Conservation (phyloP, 768 basidiomycete genomes). For the Fomitopsis serialis region DNA sequence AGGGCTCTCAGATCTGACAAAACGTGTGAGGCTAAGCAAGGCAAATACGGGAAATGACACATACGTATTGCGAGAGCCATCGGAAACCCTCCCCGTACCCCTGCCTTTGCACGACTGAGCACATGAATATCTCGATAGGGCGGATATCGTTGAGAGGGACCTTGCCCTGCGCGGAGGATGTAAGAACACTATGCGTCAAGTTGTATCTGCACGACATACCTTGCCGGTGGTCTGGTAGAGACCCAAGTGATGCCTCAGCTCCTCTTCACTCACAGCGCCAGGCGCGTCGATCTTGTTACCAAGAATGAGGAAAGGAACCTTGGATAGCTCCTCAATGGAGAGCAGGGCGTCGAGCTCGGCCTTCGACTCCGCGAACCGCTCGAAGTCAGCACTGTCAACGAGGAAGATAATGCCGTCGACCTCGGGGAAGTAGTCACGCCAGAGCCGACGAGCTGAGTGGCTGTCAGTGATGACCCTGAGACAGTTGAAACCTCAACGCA, state of each 20-base stretch:
- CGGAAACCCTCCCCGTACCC: conserved; percentile 99
- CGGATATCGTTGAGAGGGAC: conserved; percentile 94
- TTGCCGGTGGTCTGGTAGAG: conserved; percentile 99
- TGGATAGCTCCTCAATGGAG: conserved; percentile 89
- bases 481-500: conserved; percentile 26
- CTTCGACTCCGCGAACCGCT: conserved; percentile 94
- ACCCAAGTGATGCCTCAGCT: conserved; percentile 91
- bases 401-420: conserved; percentile 98
- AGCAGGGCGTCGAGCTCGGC: conserved; percentile 92
- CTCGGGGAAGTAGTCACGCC: conserved; percentile 99
- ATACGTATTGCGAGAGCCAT: conserved; percentile 95
- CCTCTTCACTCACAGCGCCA: conserved; percentile 96
- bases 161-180: conserved; percentile 64
- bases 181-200: conserved; percentile 3
- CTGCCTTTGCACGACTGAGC: conserved; percentile 97
- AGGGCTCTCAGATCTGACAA: conserved; percentile 18
- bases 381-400: conserved; percentile 95
- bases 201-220: conserved; percentile 39
- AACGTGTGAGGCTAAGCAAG: conserved; percentile 2
- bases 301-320: conserved; percentile 96
- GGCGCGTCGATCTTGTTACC: conserved; percentile 99
- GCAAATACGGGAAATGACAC: conserved; percentile 20
- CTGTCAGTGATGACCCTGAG: neutral
- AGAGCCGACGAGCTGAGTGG: conserved; percentile 82
- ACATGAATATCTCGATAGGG: conserved; percentile 99